phyloP scores from a whole-genome alignment of 495 filamentous ascomycete genomes.

The Penicillium dipodomyicola region DNA sequence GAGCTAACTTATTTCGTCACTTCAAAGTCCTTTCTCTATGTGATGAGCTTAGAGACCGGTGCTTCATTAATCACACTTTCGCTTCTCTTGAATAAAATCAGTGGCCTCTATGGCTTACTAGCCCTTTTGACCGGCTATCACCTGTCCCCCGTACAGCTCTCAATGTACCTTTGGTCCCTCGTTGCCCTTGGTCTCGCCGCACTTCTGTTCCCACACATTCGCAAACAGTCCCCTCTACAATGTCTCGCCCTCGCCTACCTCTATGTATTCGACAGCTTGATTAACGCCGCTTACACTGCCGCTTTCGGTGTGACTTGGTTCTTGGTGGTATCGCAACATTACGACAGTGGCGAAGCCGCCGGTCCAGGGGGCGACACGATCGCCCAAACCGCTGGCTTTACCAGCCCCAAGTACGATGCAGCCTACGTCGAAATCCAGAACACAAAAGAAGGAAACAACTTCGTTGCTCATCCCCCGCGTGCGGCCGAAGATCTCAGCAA shows the following conservation, averaged over 20 bases:
- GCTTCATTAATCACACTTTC: conserved; percentile 76
- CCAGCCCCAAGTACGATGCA: conserved; percentile 62
- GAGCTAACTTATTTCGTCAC: conserved; percentile 27
- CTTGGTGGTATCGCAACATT: conserved; percentile 59
- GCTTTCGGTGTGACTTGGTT: conserved; percentile 84
- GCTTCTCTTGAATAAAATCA: conserved; percentile 81
- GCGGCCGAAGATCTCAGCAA: conserved; percentile 41
- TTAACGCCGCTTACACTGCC: conserved; percentile 75
- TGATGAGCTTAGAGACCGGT: conserved; percentile 82
- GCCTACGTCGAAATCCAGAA: conserved; percentile 30
- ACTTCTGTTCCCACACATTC: conserved; percentile 67
- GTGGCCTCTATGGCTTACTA: conserved; percentile 83
- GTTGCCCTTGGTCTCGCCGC: conserved; percentile 58
- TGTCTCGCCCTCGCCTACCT: conserved; percentile 70
- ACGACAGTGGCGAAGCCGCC: conserved; percentile 41
- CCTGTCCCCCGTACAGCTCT: conserved; percentile 66
- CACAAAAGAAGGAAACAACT: conserved; percentile 26
- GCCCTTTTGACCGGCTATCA: conserved; percentile 74
- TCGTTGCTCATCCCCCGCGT: conserved; percentile 31
- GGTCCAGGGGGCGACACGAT: conserved; percentile 54
- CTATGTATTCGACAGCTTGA: conserved; percentile 73
- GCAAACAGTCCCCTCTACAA: conserved; percentile 64
- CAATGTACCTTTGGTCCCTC: conserved; percentile 83
- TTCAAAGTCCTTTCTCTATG: conserved; percentile 65
- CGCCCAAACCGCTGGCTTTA: conserved; percentile 66